Evolutionary conservation across 805 yeast genomes (phyloP).

Genomic region (Yarrowia porcina): DNA sequence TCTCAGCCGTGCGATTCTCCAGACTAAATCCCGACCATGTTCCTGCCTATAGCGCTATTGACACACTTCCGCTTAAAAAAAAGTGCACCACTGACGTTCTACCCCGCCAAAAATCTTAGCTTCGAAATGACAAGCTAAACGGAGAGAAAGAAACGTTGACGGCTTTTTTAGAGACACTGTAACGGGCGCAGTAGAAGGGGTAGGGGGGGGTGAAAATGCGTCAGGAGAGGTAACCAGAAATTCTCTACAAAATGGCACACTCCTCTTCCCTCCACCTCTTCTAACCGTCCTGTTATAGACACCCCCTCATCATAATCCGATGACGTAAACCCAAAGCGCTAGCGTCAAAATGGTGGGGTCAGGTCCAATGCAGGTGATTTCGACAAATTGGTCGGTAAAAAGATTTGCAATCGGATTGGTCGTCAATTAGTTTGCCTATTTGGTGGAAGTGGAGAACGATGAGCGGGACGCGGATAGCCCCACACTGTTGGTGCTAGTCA

Average conservation of each 20-base stretch:
- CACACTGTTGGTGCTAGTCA: no score
- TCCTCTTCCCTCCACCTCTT: background rate
- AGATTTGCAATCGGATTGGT: background rate
- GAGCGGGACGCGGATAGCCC: no score
- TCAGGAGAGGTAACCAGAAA: no score
- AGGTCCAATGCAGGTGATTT: background rate
- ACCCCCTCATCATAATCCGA: background rate
- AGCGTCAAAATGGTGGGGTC: background rate
- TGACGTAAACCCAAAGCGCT: slow-evolving; percentile 1
- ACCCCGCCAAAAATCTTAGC: slow-evolving; percentile 1
- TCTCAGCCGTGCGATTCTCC: no score
- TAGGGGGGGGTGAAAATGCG: no score
- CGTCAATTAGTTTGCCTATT: background rate
- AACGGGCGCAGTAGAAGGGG: no score
- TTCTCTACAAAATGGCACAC: no score
- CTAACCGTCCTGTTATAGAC: background rate
- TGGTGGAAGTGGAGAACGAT: no score
- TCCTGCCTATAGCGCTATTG: background rate
- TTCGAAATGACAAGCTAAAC: background rate
- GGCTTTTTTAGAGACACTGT: no score
- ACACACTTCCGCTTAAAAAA: background rate
- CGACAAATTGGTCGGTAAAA: no score
- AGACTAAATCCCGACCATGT: no score
- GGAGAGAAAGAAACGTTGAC: no score
- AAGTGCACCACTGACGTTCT: background rate